Percentiles rank a stretch among this genome's conserved stretches.
phyloP scores from a whole-genome alignment of 495 filamentous ascomycete species.

The Daldinia loculata region DNA sequence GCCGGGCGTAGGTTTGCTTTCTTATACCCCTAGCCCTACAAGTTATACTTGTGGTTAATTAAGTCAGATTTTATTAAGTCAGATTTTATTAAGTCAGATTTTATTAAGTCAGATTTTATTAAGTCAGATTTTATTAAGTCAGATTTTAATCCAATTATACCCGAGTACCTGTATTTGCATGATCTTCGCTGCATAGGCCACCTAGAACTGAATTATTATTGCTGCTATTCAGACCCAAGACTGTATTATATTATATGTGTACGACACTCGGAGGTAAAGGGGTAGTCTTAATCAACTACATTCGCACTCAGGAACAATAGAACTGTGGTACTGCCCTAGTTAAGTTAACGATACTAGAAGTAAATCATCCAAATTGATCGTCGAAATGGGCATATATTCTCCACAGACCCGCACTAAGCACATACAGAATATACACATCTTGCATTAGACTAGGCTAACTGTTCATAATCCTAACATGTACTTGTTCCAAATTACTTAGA shows the following conservation, averaged over 20 bases:
- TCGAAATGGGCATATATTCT: not conserved
- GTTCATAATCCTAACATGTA: not conserved
- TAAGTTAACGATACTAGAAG: not conserved
- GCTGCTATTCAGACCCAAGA: not conserved
- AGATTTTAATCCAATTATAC: too few species aligned
- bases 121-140: too few species aligned
- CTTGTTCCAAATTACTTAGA: not conserved
- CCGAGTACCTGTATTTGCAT: too few species aligned
- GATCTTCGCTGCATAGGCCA: not conserved
- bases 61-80: too few species aligned
- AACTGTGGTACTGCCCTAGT: not conserved
- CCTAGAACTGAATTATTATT: not conserved
- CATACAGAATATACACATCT: not conserved
- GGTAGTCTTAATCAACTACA: not conserved
- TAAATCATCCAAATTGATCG: slow-evolving; percentile 1
- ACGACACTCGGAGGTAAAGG: not conserved
- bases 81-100: too few species aligned
- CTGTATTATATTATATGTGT: not conserved
- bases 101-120: too few species aligned
- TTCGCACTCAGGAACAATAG: not conserved
- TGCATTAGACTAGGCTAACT: not conserved
- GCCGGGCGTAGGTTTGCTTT: not conserved
- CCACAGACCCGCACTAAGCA: slow-evolving; percentile 10
- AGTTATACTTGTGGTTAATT: not conserved
- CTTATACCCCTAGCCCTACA: not conserved